Conservation (phyloP, 2,329 filamentous ascomycete genomes). For the Didymosphaeria variabile region DNA sequence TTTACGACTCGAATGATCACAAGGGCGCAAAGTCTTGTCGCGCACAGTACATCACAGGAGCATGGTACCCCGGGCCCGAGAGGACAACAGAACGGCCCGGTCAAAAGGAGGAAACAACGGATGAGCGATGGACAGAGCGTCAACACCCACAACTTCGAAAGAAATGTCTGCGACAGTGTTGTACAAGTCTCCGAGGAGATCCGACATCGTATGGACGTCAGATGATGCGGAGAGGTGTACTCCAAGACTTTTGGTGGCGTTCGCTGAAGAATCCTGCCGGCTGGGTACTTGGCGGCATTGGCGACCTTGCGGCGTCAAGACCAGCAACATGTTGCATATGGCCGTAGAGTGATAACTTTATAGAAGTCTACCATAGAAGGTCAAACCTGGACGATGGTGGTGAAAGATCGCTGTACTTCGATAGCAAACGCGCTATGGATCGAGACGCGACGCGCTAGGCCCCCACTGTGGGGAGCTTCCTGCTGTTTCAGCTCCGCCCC, state of each 20-base stretch:
- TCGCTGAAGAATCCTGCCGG: conserved; percentile 29
- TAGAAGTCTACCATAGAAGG: background rate
- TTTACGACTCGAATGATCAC: too few relatives aligned
- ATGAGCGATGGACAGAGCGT: background rate
- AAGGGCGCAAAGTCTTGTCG: too few relatives aligned
- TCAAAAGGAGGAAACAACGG: background rate
- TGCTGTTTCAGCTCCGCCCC: conserved; percentile 16
- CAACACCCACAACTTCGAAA: background rate
- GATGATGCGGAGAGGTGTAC: conserved; percentile 15
- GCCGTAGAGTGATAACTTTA: background rate
- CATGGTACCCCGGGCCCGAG: too few relatives aligned
- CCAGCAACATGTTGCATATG: background rate
- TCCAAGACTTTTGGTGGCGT: conserved; percentile 27
- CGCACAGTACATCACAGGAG: too few relatives aligned
- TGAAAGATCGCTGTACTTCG: background rate
- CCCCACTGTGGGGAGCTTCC: conserved; percentile 7
- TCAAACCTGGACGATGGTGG: background rate
- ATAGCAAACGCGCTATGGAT: background rate
- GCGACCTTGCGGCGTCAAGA: background rate
- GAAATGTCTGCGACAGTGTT: background rate
- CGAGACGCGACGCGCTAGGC: conserved; percentile 1
- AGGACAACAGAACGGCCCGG: background rate
- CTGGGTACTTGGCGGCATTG: conserved; percentile 28
- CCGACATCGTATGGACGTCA: background rate
- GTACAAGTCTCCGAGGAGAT: background rate